Evolutionary conservation across 495 filamentous ascomycete species (phyloP), one percentile per base, ranked within the genome.

Genomic region (Trichoderma reesei): DNA sequence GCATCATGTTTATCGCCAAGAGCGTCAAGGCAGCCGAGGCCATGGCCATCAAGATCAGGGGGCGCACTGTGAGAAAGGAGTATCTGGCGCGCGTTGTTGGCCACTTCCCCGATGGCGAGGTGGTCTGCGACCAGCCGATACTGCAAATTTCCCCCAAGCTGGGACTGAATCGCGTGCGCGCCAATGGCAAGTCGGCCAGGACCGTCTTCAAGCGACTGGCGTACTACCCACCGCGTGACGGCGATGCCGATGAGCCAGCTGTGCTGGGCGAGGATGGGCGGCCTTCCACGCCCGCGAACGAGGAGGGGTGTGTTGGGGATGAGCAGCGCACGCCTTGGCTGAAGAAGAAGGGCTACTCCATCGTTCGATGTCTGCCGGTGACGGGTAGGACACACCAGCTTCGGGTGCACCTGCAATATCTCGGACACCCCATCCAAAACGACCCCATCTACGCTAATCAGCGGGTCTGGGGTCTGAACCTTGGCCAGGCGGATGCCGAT

Each of bases 391-490:
- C 94, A 7, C 94, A 98, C 70, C 94, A 98, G 71, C 84, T 98
- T 20, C 85, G 94, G 33, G 95, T 98, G 11, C 94, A 98, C 70
- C 82, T 98, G 1, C 94, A 98, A 70, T 96, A 89, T 71, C 76
- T 98, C 11, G 94, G 94, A 9, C 89, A 98, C 69, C 95, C 94
- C 3, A 97, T 98, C 69, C 84, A 88, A 60, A 98, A 98, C 72
- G 94, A 98, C 71, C 94, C 94, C 3, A 98, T 98, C 66, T 98
- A 98, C 73, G 91, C 89, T 68, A 98, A 98, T 70, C 87, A 90
- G 64, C 84, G 84, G 59, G 94, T 98, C 20, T 98, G 95, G 80
- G 95, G 95, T 2, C 79, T 85, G 1, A 81, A 84, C 1, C 82
- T 98, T 0, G 94, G 88, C 7, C 81, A 81, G 60, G 83, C 87